phyloP scores from a whole-genome alignment of 352 stramenopile species.

The Globisporangium lucens region DNA sequence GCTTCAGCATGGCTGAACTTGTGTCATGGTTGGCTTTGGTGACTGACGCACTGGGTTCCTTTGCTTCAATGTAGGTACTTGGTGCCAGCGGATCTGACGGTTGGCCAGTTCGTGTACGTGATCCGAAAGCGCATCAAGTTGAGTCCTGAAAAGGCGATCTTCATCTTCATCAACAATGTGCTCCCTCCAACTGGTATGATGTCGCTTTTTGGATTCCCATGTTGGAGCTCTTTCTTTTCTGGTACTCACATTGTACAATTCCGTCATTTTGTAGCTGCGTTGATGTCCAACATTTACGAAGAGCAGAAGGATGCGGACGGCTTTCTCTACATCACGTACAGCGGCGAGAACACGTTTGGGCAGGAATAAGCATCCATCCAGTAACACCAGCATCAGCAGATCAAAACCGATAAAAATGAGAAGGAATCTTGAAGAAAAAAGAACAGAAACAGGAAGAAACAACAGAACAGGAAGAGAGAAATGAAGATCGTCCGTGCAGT shows the following conservation, averaged over 20 bases:
- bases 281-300: conserved; percentile 99
- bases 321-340: conserved; percentile 99
- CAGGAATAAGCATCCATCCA: conserved; percentile 42
- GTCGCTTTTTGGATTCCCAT: conserved; percentile 2
- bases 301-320: conserved; percentile 98
- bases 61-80: conserved; percentile 66
- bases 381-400: conserved; percentile 10
- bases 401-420: conserved; percentile 4
- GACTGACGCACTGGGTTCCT: conserved; percentile 1
- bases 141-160: conserved; percentile 96
- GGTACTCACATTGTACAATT: conserved; percentile 3
- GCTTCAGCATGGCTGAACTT: not conserved
- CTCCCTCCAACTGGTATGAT: conserved; percentile 92
- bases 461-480: conserved; percentile 9
- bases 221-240: not conserved
- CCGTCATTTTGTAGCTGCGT: conserved; percentile 52
- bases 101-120: conserved; percentile 99
- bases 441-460: conserved; percentile 3
- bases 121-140: conserved; percentile 99
- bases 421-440: not conserved
- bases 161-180: conserved; percentile 99
- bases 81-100: conserved; percentile 95
- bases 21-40: not conserved
- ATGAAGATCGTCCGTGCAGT: conserved; percentile 13
- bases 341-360: conserved; percentile 99